A percentile compares a stretch with the other conserved stretches of the same genome.
Evolutionary conservation across 2,329 filamentous ascomycete genomes (phyloP).

Genomic region (Aspergillus chevalieri): DNA sequence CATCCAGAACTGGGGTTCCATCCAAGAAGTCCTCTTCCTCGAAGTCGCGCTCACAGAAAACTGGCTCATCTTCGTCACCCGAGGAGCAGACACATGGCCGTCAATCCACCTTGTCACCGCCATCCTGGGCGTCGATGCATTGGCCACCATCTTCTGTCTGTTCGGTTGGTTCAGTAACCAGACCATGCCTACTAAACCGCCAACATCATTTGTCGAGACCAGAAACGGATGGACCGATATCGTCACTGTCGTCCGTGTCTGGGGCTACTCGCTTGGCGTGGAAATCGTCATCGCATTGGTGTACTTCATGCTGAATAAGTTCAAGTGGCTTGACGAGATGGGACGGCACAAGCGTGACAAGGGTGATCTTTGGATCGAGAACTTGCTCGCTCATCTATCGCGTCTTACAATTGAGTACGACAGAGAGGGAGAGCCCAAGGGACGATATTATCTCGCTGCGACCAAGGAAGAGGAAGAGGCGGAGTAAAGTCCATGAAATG

Average conservation of each 20-base stretch:
- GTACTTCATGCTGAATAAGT: slow-evolving; percentile 43
- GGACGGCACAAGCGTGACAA: slow-evolving; percentile 43
- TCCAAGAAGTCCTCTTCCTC: slow-evolving; percentile 77
- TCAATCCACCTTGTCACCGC: slow-evolving; percentile 66
- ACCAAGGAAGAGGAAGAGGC: slow-evolving; percentile 42
- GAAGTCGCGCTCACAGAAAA: slow-evolving; percentile 89
- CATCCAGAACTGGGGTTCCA: slow-evolving; percentile 66
- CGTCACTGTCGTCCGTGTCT: slow-evolving; percentile 47
- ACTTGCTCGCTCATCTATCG: slow-evolving; percentile 43
- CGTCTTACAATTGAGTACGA: slow-evolving; percentile 47
- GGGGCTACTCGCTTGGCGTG: slow-evolving; percentile 47
- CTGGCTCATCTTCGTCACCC: slow-evolving; percentile 94
- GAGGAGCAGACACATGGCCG: slow-evolving; percentile 67
- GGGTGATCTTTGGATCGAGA: slow-evolving; percentile 47
- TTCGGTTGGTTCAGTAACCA: slow-evolving; percentile 68
- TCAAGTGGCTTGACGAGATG: slow-evolving; percentile 42
- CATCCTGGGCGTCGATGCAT: slow-evolving; percentile 64
- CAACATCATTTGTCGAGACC: slow-evolving; percentile 26
- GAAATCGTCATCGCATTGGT: slow-evolving; percentile 48
- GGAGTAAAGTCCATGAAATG: slow-evolving; percentile 20
- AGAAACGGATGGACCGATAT: slow-evolving; percentile 55
- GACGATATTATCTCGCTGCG: slow-evolving; percentile 36
- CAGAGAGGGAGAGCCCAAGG: slow-evolving; percentile 39
- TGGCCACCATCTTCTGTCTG: slow-evolving; percentile 68
- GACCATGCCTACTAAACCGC: slow-evolving; percentile 27